Base-by-base conservation (phyloP, 2,329 filamentous ascomycete genomes). In the Cercospora canescens region DNA sequence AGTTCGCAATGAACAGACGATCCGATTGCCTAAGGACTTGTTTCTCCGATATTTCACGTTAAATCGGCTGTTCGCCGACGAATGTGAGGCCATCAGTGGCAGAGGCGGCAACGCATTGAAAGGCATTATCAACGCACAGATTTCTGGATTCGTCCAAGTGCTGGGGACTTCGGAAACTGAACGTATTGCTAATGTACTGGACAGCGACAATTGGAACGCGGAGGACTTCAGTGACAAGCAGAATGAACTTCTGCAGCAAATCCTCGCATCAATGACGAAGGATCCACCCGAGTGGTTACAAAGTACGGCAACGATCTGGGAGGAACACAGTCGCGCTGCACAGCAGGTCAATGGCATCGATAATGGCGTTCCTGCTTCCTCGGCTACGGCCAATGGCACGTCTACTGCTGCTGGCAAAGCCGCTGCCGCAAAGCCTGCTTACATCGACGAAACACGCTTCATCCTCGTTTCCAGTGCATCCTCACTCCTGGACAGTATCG, bases 391-490 rank as follows among this genome's bases (percentile, higher is more conserved):
- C 32, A 68, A 72, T 48, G 69, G 70, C 52, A 65, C 69, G 14
- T 37, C 67, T 18, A 28, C 57, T 26, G 16, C 37, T 12, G 64
- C 66, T 14, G 63, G 65, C 6, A 60, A 68, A 28, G 73, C 73
- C 54, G 32, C 69, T 28, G 62, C 71, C 24, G 69, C 72, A 28
- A 75, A 73, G 55, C 72, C 77, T 39, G 95, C 95, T 1, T 82
- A 88, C 5, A 90, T 99, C 60, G 94, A 97, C 67, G 88, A 90
- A 28, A 92, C 97, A 76, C 89, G 88, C 61, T 98, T 93, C 76
- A 88, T 96, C 63, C 86, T 99, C 11, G 93, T 95, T 0, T 87
- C 90, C 61, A 96, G 93, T 5, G 94, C 93, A 0, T 85, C 94
- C 34, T 83, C 91, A 1, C 94, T 95, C 69, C 86, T 99, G 62